Evolutionary conservation across 805 yeast species (phyloP).

Genomic region (Kodamaea nitidulidarum): DNA sequence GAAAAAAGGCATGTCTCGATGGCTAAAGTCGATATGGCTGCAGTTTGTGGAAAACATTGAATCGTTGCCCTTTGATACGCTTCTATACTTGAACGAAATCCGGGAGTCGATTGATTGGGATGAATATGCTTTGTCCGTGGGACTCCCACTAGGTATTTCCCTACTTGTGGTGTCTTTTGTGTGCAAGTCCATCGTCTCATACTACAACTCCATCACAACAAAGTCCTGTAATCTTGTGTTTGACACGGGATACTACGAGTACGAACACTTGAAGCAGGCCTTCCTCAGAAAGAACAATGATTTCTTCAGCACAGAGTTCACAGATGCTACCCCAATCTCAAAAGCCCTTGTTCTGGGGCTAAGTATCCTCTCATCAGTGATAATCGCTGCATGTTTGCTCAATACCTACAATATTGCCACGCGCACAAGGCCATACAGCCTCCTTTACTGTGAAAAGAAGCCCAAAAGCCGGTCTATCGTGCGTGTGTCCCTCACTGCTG

Average conservation of each 20-base stretch:
- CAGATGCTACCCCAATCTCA: slow-evolving; percentile 5
- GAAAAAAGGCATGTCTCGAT: slow-evolving; percentile 2
- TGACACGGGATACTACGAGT: slow-evolving; percentile 31
- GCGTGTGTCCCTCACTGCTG: slow-evolving; percentile 10
- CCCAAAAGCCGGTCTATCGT: slow-evolving; percentile 25
- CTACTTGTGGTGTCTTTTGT: slow-evolving; percentile 18
- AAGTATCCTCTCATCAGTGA: slow-evolving; percentile 10
- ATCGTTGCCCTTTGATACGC: slow-evolving; percentile 32
- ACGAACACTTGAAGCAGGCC: slow-evolving; percentile 25
- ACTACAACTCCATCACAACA: slow-evolving; percentile 24
- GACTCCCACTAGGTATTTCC: slow-evolving; percentile 28
- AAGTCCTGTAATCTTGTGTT: slow-evolving; percentile 32
- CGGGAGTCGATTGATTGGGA: slow-evolving; percentile 42
- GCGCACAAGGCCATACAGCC: slow-evolving; percentile 27
- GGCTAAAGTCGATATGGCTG: slow-evolving; percentile 19
- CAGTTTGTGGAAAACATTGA: slow-evolving; percentile 28
- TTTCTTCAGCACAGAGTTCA: slow-evolving; percentile 5
- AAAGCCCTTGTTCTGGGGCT: slow-evolving; percentile 17
- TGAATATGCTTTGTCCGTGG: slow-evolving; percentile 25
- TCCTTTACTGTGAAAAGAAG: slow-evolving; percentile 25
- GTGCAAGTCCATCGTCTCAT: slow-evolving; percentile 20
- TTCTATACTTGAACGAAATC: slow-evolving; percentile 33
- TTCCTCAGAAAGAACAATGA: slow-evolving; percentile 7
- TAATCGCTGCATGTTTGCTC: slow-evolving; percentile 7
- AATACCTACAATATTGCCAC: slow-evolving; percentile 12